Percentiles rank a stretch among this genome's conserved stretches.
Evolutionary conservation across 1,284 basidiomycete species (phyloP).

Genomic region (Phylloboletellus chloephorus): DNA sequence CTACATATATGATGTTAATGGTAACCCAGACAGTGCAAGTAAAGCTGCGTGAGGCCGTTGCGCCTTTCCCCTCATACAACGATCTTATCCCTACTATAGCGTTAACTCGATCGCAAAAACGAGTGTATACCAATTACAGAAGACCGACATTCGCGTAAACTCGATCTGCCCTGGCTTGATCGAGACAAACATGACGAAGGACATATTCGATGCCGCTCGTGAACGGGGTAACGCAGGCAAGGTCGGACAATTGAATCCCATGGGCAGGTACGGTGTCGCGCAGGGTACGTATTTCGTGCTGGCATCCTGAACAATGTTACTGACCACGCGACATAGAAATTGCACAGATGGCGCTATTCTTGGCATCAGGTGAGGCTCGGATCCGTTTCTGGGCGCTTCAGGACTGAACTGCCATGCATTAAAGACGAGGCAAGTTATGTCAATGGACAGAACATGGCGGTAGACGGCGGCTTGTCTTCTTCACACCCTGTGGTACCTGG

Average conservation of each 20-base stretch:
- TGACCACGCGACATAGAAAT: slow-evolving; percentile 51
- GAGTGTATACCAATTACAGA: slow-evolving; percentile 74
- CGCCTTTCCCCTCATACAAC: slow-evolving; percentile 1
- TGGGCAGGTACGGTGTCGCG: slow-evolving; percentile 73
- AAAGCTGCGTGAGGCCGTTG: slow-evolving; percentile 72
- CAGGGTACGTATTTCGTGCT: slow-evolving; percentile 48
- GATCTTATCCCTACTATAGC: slow-evolving; percentile 33
- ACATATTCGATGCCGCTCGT: slow-evolving; percentile 73
- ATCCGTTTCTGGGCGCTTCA: neutral
- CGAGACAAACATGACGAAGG: slow-evolving; percentile 82
- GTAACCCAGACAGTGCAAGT: slow-evolving; percentile 70
- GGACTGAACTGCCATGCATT: slow-evolving; percentile 14
- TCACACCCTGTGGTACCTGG: slow-evolving; percentile 46
- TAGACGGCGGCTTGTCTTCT: slow-evolving; percentile 80
- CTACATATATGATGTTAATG: slow-evolving; percentile 11
- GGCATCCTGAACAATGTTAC: slow-evolving; percentile 5
- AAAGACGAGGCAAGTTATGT: slow-evolving; percentile 88
- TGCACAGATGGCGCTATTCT: slow-evolving; percentile 78
- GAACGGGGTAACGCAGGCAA: slow-evolving; percentile 65
- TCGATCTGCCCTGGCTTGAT: slow-evolving; percentile 89
- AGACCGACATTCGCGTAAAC: slow-evolving; percentile 83
- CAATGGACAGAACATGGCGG: slow-evolving; percentile 83
- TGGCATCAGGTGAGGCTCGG: slow-evolving; percentile 69
- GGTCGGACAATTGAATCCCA: slow-evolving; percentile 84
- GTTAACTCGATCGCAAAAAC: slow-evolving; percentile 86